Percentiles rank a stretch among this genome's conserved stretches.
Evolutionary conservation across 2,329 filamentous ascomycete species (phyloP).

Genomic region (Bipolaris zeicola): DNA sequence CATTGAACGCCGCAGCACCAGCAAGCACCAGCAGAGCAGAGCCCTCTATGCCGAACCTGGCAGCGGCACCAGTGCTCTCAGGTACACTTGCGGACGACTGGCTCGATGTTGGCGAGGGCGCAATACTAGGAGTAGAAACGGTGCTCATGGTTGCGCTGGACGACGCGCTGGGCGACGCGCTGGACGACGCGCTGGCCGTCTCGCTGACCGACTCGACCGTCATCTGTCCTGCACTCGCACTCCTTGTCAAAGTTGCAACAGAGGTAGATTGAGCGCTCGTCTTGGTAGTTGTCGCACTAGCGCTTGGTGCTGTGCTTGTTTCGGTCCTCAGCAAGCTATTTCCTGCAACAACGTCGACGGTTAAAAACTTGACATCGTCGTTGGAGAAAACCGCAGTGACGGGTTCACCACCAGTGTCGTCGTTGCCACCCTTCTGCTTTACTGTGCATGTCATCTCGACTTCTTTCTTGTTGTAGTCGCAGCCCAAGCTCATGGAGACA

Average conservation of each 20-base stretch:
- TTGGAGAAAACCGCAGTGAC: constrained; percentile 25
- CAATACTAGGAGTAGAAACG: constrained; percentile 3
- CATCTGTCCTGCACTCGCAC: constrained; percentile 4
- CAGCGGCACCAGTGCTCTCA: constrained; percentile 30
- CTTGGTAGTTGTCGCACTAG: constrained; percentile 15
- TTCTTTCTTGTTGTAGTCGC: constrained; percentile 30
- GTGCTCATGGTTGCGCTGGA: constrained; percentile 4
- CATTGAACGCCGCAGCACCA: constrained; percentile 29
- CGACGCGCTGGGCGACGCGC: neutral
- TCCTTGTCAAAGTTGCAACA: constrained; percentile 8
- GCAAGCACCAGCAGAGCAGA: constrained; percentile 28
- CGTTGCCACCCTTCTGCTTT: constrained; percentile 24
- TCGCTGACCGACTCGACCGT: neutral
- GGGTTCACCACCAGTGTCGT: constrained; percentile 10
- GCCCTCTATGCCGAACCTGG: constrained; percentile 25
- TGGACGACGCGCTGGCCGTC: neutral
- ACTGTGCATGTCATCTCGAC: constrained; percentile 35
- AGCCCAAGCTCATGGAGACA: constrained; percentile 34
- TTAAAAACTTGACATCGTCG: constrained; percentile 26
- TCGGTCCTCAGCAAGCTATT: constrained; percentile 26
- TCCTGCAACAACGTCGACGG: constrained; percentile 32
- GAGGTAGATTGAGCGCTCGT: constrained; percentile 10
- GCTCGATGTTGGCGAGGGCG: constrained; percentile 12
- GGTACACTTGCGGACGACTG: constrained; percentile 15
- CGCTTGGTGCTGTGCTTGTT: constrained; percentile 10